Evolutionary conservation across 208 protist species (phyloP), one percentile per base, ranked within the genome.

Genomic region (Crithidia expoeki): DNA sequence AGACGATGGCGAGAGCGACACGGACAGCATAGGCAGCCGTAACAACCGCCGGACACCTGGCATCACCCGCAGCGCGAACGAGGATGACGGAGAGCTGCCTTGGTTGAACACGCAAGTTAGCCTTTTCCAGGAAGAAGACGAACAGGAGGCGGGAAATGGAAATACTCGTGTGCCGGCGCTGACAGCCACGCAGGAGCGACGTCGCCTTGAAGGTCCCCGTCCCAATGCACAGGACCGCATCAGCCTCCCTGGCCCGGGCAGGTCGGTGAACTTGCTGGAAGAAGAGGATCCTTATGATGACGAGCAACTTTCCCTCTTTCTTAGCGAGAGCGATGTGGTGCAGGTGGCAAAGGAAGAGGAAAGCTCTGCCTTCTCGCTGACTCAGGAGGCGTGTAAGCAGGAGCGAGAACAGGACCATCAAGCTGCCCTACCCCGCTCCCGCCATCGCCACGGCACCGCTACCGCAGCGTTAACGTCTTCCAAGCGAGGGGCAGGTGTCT

Each of bases 341-440:
- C 10, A 12, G 4, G 47, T 30, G 12, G 23, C 21, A 23, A 4
- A 3, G 46, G 28, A 25, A 12, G 66, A 49, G 3, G 65, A 36
- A 40, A 72, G 53, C 19, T 44, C 36, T 25, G 28, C 47, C 47
- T 60, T 82, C 36, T 72, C 64, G 1, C 61, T 82, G 6, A 82
- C 77, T 7, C 77, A 82, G 72, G 77, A 82, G 47, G 77, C 77
- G 14, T 30, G 6, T 17, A 49, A 61, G 21, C 77, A 71, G 62
- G 77, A 77, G n/a, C 53, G 72, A 27, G 52, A 23, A 21, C 61
- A 72, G 36, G 53, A 79, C 46, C 42, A 23, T 7, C 70, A 73
- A 5, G 59, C 50, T 3, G 38, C 32, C 21, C 57, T 76, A 30
- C 69, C 64, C 6, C 60, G 67, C 34, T 64, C 68, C 3, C 63